Evolutionary conservation across 2,329 filamentous ascomycete species (phyloP).

Genomic region (Colletotrichum salicis): DNA sequence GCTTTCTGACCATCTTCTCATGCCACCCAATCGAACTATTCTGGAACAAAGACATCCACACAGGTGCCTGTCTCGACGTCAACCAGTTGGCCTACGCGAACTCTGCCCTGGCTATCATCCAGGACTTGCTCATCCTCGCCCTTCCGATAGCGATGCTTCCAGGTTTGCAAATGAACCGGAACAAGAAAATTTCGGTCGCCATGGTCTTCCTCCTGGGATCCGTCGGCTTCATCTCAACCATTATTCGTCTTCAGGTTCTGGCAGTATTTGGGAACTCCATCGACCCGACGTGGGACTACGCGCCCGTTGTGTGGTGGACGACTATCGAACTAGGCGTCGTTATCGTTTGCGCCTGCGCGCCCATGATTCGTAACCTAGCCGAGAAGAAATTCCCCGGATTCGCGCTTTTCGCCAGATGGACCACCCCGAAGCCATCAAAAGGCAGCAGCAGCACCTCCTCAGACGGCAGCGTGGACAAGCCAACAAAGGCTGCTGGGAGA

Average conservation of each 20-base stretch:
- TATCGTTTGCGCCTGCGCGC: constrained; percentile 41
- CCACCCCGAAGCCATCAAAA: constrained; percentile 5
- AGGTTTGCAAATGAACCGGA: constrained; percentile 63
- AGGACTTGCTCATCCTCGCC: constrained; percentile 63
- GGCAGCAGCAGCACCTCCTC: constrained; percentile 20
- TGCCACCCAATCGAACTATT: constrained; percentile 42
- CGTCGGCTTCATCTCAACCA: constrained; percentile 36
- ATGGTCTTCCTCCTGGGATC: constrained; percentile 36
- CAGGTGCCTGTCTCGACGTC: constrained; percentile 48
- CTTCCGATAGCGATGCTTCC: constrained; percentile 65
- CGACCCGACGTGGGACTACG: constrained; percentile 36
- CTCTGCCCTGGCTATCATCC: constrained; percentile 59
- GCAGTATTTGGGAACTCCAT: constrained; percentile 34
- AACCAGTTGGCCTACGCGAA: constrained; percentile 64
- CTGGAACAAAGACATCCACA: constrained; percentile 41
- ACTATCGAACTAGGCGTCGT: constrained; percentile 39
- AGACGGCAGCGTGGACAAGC: constrained; percentile 12
- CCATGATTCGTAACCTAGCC: constrained; percentile 37
- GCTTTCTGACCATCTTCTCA: constrained; percentile 45
- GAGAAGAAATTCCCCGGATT: constrained; percentile 23
- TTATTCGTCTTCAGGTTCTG: constrained; percentile 36
- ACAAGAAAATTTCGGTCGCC: constrained; percentile 53
- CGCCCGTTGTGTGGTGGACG: constrained; percentile 41
- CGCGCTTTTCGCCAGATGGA: constrained; percentile 3
- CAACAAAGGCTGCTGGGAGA: not conserved